These are phyloP conservation scores for Tuber indicum DNA, from an alignment of 495 filamentous ascomycete species.

Conservation along the genomic window DNA sequence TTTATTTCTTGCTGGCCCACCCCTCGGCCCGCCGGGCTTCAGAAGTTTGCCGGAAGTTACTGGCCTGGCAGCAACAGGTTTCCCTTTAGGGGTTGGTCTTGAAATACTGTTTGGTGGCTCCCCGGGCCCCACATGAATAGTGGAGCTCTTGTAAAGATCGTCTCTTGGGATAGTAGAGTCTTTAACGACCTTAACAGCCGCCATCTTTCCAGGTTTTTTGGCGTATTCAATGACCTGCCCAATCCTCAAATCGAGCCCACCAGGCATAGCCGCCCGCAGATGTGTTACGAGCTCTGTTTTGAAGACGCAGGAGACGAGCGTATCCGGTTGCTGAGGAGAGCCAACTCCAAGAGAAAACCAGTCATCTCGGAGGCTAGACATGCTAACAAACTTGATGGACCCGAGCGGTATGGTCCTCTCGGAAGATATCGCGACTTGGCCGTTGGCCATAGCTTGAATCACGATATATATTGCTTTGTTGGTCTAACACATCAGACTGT, in stretches of 20 bases:
- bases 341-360: constrained; percentile 93
- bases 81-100: constrained; percentile 74
- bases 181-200: constrained; percentile 78
- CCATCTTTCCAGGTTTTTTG: constrained; percentile 94
- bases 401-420: constrained; percentile 78
- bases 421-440: constrained; percentile 68
- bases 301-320: constrained; percentile 81
- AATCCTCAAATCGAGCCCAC: constrained; percentile 74
- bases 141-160: constrained; percentile 89
- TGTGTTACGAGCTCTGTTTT: constrained; percentile 98
- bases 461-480: constrained; percentile 80
- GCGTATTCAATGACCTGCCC: constrained; percentile 82
- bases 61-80: constrained; percentile 74
- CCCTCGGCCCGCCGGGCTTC: constrained; percentile 78
- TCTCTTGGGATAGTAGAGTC: constrained; percentile 63
- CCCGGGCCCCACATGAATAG: constrained; percentile 77
- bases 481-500: constrained; percentile 48
- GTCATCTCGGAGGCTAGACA: constrained; percentile 77
- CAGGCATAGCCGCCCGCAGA: constrained; percentile 65
- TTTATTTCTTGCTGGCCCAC: constrained; percentile 63
- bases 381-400: constrained; percentile 75
- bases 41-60: constrained; percentile 88
- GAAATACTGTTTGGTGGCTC: constrained; percentile 79
- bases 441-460: constrained; percentile 72
- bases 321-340: constrained; percentile 82